Conservation (phyloP, 2,329 filamentous ascomycete species). For the Leptographium lundbergii region DNA sequence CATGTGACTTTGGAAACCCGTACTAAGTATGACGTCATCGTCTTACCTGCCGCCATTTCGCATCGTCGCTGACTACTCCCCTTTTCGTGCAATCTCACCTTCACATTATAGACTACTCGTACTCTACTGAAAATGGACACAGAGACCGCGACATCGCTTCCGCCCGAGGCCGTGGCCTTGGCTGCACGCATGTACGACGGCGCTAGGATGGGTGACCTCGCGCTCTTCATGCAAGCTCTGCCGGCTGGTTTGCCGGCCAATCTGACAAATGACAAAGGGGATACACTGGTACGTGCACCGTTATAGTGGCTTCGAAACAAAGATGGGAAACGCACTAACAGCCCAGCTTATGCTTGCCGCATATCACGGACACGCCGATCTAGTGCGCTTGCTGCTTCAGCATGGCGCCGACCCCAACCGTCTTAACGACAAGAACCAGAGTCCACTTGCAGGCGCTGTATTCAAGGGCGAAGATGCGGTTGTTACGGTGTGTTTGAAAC, state of each 20-base stretch:
- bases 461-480: conserved; percentile 59
- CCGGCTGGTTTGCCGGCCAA: conserved; percentile 54
- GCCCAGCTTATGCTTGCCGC: conserved; percentile 56
- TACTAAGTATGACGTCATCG: background rate
- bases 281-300: conserved; percentile 43
- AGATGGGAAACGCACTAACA: background rate
- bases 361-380: conserved; percentile 52
- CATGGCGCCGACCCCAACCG: conserved; percentile 55
- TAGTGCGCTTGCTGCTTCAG: conserved; percentile 47
- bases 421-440: conserved; percentile 56
- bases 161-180: conserved; percentile 53
- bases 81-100: background rate
- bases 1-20: background rate
- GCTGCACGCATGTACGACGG: conserved; percentile 55
- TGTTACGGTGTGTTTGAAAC: conserved; percentile 20
- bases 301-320: background rate
- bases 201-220: conserved; percentile 45
- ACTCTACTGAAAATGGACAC: background rate
- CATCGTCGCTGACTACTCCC: background rate
- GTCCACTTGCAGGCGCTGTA: conserved; percentile 56
- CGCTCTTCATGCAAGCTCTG: conserved; percentile 50
- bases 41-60: background rate
- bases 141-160: conserved; percentile 22
- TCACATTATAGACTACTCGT: background rate
- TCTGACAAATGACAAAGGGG: conserved; percentile 60